Conservation (phyloP, 164 flowering plant species). For the Saururus chinensis region DNA sequence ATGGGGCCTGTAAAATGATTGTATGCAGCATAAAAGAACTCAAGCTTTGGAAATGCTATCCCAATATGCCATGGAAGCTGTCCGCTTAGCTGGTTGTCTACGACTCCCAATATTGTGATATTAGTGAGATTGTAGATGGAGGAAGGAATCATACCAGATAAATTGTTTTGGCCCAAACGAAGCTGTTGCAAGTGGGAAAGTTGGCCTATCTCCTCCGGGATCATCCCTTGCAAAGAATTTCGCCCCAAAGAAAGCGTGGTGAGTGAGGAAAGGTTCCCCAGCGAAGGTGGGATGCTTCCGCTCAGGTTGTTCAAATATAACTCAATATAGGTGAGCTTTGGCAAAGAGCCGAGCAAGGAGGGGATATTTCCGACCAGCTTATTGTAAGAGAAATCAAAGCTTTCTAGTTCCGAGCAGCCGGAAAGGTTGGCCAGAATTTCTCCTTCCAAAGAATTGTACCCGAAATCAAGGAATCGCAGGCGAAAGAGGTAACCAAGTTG, state of each 20-base stretch:
- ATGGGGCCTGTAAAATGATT: constrained; percentile 35
- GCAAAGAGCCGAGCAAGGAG: constrained; percentile 1
- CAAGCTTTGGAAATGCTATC: constrained; percentile 21
- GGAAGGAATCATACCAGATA: constrained; percentile 1
- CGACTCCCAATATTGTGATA: neutral
- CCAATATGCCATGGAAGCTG: constrained; percentile 3
- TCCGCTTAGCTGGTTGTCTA: constrained; percentile 16
- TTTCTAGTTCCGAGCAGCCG: neutral
- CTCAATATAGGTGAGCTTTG: neutral
- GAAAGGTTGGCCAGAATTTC: constrained; percentile 1
- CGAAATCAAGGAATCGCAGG: neutral
- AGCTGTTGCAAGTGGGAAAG: neutral
- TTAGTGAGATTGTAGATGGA: neutral
- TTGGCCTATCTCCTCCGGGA: neutral
- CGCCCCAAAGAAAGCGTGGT: neutral
- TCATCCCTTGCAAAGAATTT: neutral
- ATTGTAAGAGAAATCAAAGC: neutral
- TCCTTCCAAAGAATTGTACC: neutral
- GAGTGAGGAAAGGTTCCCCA: constrained; percentile 13
- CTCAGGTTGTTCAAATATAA: constrained; percentile 8
- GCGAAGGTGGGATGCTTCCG: constrained; percentile 14
- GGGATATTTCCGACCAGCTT: constrained; percentile 6
- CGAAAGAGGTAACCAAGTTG: constrained; percentile 7
- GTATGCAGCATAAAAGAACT: constrained; percentile 10
- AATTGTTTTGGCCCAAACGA: neutral